These are phyloP conservation scores for Russula abietina DNA, from an alignment of 768 basidiomycete species.

Conservation along the genomic window DNA sequence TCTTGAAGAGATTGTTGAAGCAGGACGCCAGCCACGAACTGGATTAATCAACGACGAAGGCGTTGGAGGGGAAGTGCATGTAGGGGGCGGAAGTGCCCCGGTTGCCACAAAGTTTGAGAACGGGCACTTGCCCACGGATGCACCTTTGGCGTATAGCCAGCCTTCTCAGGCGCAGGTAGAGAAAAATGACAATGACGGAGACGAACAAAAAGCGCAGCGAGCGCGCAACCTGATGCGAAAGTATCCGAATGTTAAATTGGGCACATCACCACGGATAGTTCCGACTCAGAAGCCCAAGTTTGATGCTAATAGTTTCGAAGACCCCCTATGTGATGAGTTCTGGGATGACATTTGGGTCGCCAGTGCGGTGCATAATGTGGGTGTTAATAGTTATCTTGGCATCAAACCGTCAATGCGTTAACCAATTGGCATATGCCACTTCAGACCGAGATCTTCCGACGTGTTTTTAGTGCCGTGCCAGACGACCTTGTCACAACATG, in stretches of 20 bases:
- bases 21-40: constrained; percentile 33
- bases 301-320: constrained; percentile 74
- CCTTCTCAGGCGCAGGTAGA: constrained; percentile 44
- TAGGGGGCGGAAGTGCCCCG: constrained; percentile 19
- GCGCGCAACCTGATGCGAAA: constrained; percentile 50
- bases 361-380: constrained; percentile 81
- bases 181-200: constrained; percentile 40
- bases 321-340: constrained; percentile 81
- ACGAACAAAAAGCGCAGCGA: constrained; percentile 45
- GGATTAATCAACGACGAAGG: constrained; percentile 15
- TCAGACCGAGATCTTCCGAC: constrained; percentile 92
- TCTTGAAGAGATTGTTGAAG: constrained; percentile 58
- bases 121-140: constrained; percentile 50
- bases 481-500: constrained; percentile 92
- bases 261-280: constrained; percentile 53
- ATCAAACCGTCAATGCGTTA: neutral
- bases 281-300: constrained; percentile 65
- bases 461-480: constrained; percentile 89
- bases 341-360: constrained; percentile 90
- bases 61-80: constrained; percentile 1
- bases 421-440: constrained; percentile 6
- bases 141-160: constrained; percentile 41
- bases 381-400: constrained; percentile 26
- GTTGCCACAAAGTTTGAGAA: constrained; percentile 38
- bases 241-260: constrained; percentile 47